These are phyloP conservation scores for Cercis canadensis DNA, from an alignment of 306 rosid genomes.

Conservation along the genomic window DNA sequence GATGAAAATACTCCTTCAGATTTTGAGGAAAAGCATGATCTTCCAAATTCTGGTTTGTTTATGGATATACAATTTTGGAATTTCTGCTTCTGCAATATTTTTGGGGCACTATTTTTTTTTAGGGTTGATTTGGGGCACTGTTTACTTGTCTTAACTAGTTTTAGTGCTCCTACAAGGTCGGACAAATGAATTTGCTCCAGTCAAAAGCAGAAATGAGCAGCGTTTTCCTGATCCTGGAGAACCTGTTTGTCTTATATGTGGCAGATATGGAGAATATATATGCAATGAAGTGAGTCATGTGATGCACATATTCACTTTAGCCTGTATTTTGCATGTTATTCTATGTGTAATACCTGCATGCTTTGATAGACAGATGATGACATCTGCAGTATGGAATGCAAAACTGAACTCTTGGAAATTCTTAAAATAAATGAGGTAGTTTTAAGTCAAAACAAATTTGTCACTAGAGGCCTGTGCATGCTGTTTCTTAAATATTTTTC, in stretches of 20 bases:
- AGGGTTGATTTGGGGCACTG: background rate
- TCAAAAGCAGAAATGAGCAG: constrained; percentile 71
- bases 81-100: constrained; percentile 1
- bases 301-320: constrained; percentile 11
- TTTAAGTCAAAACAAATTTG: background rate
- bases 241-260: constrained; percentile 82
- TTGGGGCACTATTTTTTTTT: background rate
- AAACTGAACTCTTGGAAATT: constrained; percentile 65
- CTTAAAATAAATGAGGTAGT: constrained; percentile 55
- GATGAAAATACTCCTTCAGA: constrained; percentile 64
- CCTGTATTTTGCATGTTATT: constrained; percentile 7
- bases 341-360: constrained; percentile 29
- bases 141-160: constrained; percentile 19
- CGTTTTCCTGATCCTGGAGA: constrained; percentile 75
- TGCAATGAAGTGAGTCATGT: constrained; percentile 66
- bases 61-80: constrained; percentile 19
- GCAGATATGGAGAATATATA: constrained; percentile 89
- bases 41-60: constrained; percentile 60
- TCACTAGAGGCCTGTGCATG: constrained; percentile 10
- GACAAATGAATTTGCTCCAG: constrained; percentile 42
- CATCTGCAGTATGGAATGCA: constrained; percentile 93
- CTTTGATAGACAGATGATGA: constrained; percentile 77
- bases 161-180: constrained; percentile 43
- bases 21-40: constrained; percentile 50
- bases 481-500: constrained; percentile 28